Percentiles rank a stretch among this genome's conserved stretches.
Evolutionary conservation across 2,329 filamentous ascomycete species (phyloP).

Genomic region (Hypoxylon sp.): DNA sequence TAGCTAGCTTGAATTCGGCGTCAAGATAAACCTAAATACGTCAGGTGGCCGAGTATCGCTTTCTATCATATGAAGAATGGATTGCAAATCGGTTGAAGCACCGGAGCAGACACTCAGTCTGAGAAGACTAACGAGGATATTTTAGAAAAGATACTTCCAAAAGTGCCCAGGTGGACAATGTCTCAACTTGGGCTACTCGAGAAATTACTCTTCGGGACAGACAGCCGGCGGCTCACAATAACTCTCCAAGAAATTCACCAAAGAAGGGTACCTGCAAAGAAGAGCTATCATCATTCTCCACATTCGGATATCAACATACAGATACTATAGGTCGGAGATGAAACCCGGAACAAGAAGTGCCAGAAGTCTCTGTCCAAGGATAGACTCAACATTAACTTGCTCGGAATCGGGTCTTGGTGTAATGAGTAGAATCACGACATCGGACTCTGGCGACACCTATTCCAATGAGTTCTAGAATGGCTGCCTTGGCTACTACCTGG

Average conservation of each 20-base stretch:
- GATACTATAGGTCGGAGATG: not conserved
- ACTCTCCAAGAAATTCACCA: not conserved
- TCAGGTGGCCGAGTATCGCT: not conserved
- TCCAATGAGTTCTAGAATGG: no score
- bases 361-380: not conserved
- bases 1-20: not conserved
- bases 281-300: no score
- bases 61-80: not conserved
- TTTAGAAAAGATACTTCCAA: not conserved
- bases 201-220: not conserved
- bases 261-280: not conserved
- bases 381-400: not conserved
- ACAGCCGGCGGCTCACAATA: not conserved
- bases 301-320: no score
- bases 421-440: conserved; percentile 55
- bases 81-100: not conserved
- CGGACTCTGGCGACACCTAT: no score
- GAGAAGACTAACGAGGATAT: not conserved
- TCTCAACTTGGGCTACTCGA: not conserved
- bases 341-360: not conserved
- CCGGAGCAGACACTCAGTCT: not conserved
- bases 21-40: not conserved
- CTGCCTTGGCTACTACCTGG: no score
- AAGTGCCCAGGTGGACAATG: not conserved
- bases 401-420: conserved; percentile 19